These are phyloP conservation scores for Mitragyna speciosa DNA, from an alignment of 257 asterid genomes.

Conservation along the genomic window DNA sequence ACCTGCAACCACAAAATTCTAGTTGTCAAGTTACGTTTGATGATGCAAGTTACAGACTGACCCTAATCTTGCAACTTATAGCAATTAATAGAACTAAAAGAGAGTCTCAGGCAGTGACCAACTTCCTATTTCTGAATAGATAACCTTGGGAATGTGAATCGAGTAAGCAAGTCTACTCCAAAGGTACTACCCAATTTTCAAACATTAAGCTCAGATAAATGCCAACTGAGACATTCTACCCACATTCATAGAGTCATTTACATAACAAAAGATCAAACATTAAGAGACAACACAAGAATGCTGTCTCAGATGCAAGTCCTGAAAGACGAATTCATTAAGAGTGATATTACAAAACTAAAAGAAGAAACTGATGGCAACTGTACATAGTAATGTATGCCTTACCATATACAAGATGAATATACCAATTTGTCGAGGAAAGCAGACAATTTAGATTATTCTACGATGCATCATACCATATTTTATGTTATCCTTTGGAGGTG, in stretches of 20 bases:
- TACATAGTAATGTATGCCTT: neutral
- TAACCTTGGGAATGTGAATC: neutral
- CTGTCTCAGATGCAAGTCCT: neutral
- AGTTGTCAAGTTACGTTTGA: neutral
- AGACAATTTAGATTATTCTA: neutral
- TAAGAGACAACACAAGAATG: neutral
- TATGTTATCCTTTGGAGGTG: neutral
- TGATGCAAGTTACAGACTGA: neutral
- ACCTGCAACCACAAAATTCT: constrained; percentile 42
- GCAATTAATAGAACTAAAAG: neutral
- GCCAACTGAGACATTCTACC: neutral
- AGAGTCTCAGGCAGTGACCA: neutral
- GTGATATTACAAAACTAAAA: too few species aligned
- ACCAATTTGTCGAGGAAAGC: neutral
- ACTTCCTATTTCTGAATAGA: neutral
- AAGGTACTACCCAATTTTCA: neutral
- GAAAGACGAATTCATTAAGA: neutral
- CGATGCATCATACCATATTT: neutral
- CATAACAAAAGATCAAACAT: neutral
- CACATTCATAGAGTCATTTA: neutral
- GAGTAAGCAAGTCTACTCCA: neutral
- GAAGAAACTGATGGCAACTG: neutral
- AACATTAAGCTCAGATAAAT: neutral
- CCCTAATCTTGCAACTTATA: neutral
- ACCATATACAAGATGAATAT: neutral